Conservation (phyloP, 2,329 filamentous ascomycete species). For the Sporothrix brasiliensis region DNA sequence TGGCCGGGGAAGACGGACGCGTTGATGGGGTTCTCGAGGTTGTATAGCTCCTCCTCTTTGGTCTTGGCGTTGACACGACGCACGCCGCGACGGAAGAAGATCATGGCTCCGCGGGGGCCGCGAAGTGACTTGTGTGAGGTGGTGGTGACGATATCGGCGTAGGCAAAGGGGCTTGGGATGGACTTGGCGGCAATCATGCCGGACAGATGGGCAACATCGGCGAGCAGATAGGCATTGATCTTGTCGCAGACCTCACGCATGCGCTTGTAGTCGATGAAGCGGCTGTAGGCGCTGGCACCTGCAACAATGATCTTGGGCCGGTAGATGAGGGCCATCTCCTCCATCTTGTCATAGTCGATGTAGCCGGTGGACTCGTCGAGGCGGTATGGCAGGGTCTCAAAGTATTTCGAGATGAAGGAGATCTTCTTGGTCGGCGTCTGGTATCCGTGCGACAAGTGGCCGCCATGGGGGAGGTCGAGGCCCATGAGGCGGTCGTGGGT, state of each 20-base stretch:
- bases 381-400: constrained; percentile 95
- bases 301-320: constrained; percentile 94
- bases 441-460: constrained; percentile 95
- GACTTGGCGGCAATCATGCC: constrained; percentile 91
- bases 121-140: constrained; percentile 97
- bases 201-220: constrained; percentile 97
- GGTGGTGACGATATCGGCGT: constrained; percentile 93
- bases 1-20: constrained; percentile 96
- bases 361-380: constrained; percentile 86
- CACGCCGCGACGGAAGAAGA: constrained; percentile 96
- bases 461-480: constrained; percentile 92
- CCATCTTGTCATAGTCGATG: constrained; percentile 92
- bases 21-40: constrained; percentile 93
- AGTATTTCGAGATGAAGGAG: constrained; percentile 98
- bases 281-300: constrained; percentile 93
- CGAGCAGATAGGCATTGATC: constrained; percentile 86
- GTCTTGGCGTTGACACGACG: constrained; percentile 81
- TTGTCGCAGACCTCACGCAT: constrained; percentile 92
- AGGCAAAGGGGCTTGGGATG: constrained; percentile 83
- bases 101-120: constrained; percentile 93
- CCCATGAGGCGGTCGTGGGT: constrained; percentile 97
- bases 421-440: constrained; percentile 94
- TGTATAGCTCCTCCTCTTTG: constrained; percentile 81
- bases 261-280: constrained; percentile 90
- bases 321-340: constrained; percentile 84